Percentiles rank a stretch among this genome's conserved stretches.
These are phyloP conservation scores for Lachancea mirantina DNA, from an alignment of 805 yeast genomes.

Conservation along the genomic window DNA sequence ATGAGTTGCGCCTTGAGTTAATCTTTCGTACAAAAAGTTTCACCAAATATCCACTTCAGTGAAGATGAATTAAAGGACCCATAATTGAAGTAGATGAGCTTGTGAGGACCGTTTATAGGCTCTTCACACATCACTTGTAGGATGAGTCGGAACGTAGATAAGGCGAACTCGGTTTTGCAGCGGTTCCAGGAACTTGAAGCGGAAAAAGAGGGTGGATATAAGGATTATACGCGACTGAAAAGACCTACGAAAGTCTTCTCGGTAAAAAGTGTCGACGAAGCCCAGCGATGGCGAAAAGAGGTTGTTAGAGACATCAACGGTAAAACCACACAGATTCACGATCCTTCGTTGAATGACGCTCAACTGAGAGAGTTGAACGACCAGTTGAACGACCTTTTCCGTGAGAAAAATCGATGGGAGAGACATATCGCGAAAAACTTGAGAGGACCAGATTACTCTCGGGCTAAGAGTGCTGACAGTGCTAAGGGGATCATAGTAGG, in stretches of 20 bases:
- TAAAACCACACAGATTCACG: constrained; percentile 57
- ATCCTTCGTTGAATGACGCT: constrained; percentile 47
- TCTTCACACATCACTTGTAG: too few species aligned
- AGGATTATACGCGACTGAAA: constrained; percentile 46
- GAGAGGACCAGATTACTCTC: constrained; percentile 65
- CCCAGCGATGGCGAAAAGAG: constrained; percentile 62
- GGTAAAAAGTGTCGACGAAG: constrained; percentile 51
- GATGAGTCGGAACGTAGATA: constrained; percentile 78
- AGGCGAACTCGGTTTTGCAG: constrained; percentile 63
- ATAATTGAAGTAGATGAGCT: too few species aligned
- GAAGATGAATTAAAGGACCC: too few species aligned
- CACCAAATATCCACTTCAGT: too few species aligned
- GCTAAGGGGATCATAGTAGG: constrained; percentile 30
- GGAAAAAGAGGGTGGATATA: constrained; percentile 45
- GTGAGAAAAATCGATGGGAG: constrained; percentile 75
- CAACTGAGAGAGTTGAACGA: constrained; percentile 72
- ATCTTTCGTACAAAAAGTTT: too few species aligned
- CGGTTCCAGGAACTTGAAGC: constrained; percentile 59
- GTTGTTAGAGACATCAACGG: constrained; percentile 57
- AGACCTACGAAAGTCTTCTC: constrained; percentile 56
- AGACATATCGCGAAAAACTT: constrained; percentile 51
- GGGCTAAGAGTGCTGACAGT: constrained; percentile 16
- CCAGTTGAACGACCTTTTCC: constrained; percentile 54
- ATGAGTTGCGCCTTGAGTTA: too few species aligned
- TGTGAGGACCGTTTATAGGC: too few species aligned